These are phyloP conservation scores for Filosporella fistucella DNA, from an alignment of 495 filamentous ascomycete species.

Conservation along the genomic window DNA sequence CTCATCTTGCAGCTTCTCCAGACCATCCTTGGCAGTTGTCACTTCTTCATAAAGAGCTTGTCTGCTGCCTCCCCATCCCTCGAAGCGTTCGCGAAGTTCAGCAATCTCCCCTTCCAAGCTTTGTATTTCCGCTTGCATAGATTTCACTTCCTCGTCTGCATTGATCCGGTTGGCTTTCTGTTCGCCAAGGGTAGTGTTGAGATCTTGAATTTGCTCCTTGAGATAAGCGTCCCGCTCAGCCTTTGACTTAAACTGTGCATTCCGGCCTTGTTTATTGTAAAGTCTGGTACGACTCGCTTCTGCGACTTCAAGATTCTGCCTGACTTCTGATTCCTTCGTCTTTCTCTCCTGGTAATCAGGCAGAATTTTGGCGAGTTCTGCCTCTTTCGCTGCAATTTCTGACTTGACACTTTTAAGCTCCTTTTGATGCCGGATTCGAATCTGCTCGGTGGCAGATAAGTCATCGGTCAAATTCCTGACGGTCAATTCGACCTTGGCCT, in stretches of 20 bases:
- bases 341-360: slow-evolving; percentile 73
- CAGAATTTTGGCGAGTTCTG: slow-evolving; percentile 64
- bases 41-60: slow-evolving; percentile 67
- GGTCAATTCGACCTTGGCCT: slow-evolving; percentile 81
- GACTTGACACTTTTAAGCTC: slow-evolving; percentile 69
- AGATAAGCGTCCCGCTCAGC: slow-evolving; percentile 83
- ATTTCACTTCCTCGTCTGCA: slow-evolving; percentile 78
- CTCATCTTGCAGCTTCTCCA: slow-evolving; percentile 78
- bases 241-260: slow-evolving; percentile 81
- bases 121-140: slow-evolving; percentile 65
- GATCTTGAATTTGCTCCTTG: slow-evolving; percentile 74
- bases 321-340: slow-evolving; percentile 64
- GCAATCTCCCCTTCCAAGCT: slow-evolving; percentile 69
- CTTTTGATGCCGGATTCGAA: slow-evolving; percentile 61
- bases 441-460: slow-evolving; percentile 71
- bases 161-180: slow-evolving; percentile 79
- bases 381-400: slow-evolving; percentile 72
- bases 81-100: slow-evolving; percentile 65
- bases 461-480: slow-evolving; percentile 76
- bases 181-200: slow-evolving; percentile 65
- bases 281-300: slow-evolving; percentile 74
- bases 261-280: slow-evolving; percentile 92
- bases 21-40: slow-evolving; percentile 71
- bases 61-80: slow-evolving; percentile 70
- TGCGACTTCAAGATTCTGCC: slow-evolving; percentile 66